Evolutionary conservation across 345 rosid species (phyloP), one percentile per base, ranked within the genome.

Genomic region (Populus davidiana): DNA sequence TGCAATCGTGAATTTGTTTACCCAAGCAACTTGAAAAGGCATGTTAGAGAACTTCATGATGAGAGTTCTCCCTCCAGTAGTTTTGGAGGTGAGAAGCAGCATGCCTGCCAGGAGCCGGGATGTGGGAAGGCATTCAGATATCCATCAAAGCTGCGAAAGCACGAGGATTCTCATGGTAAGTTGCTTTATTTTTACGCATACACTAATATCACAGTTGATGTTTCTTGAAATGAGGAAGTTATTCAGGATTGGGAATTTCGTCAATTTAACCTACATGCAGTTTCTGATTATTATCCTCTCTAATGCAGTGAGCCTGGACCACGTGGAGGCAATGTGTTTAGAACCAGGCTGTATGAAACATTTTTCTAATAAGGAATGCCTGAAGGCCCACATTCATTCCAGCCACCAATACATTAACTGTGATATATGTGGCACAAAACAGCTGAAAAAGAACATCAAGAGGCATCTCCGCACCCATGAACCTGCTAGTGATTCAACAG

Each of bases 111-210:
- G 27, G 97, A 93, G 82, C 64, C 49, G 72, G 98, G 97, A 10
- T 96, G 99, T 71, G 94, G 93, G 13, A 96, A 96, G 83, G 87
- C 79, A 50, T 96, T 96, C 75, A 86, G 76, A 75, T 92, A 78
- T 76, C 85, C 87, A 27, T 93, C 96, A 10, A 85, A 83, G 83
- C 77, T 96, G 59, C 81, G 61, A 79, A 90, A 82, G 79, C 99
- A 96, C n/a, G 83, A 86, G 69, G 91, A 88, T 35, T 88, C 94
- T 71, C 99, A 92, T 88, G 93, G 99, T 81, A 78, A 83, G 81
- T 67, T 36, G 52, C 65, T 72, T 83, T 49, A 18, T 33, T n/a
- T 66, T 20, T 31, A 31, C 2, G 44, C 38, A 8, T 6, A n/a
- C 43, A 14, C 62, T 14, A 21, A 35, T 69, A 27, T 76, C 59